These are phyloP conservation scores for Euphorbia lathyris DNA, from an alignment of 345 rosid species.

Conservation along the genomic window DNA sequence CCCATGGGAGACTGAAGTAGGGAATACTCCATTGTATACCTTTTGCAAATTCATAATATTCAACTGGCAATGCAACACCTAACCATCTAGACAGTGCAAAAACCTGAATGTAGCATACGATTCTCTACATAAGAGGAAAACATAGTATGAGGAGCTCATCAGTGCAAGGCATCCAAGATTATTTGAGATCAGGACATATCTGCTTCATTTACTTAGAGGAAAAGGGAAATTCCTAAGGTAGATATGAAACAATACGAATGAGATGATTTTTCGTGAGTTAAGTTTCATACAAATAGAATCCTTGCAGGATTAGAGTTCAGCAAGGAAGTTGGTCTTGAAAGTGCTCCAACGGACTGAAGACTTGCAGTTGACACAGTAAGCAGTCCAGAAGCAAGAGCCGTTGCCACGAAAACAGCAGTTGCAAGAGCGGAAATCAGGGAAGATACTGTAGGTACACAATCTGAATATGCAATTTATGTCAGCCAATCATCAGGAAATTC, in stretches of 20 bases:
- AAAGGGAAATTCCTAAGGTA: neutral
- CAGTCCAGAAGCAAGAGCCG: constrained; percentile 61
- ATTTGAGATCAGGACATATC: no score
- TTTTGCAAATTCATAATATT: constrained; percentile 68
- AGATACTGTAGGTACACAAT: constrained; percentile 61
- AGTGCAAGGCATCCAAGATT: no score
- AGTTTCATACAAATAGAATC: constrained; percentile 66
- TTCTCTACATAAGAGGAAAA: constrained; percentile 51
- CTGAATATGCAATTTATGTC: constrained; percentile 38
- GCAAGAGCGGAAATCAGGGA: constrained; percentile 43
- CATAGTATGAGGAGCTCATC: neutral
- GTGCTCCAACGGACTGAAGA: constrained; percentile 68
- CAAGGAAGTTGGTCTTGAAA: constrained; percentile 51
- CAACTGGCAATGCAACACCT: constrained; percentile 61
- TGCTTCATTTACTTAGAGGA: neutral
- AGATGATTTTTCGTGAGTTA: constrained; percentile 12
- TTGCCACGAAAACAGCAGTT: constrained; percentile 50
- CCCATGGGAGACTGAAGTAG: constrained; percentile 92
- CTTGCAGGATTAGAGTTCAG: constrained; percentile 66
- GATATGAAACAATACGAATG: neutral
- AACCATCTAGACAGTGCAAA: constrained; percentile 90
- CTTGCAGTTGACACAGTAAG: constrained; percentile 77
- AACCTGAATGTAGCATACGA: constrained; percentile 78
- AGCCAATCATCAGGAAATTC: constrained; percentile 10
- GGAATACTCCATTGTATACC: constrained; percentile 85